These are phyloP conservation scores for Quercus ilex DNA, from an alignment of 306 rosid species.

Conservation along the genomic window DNA sequence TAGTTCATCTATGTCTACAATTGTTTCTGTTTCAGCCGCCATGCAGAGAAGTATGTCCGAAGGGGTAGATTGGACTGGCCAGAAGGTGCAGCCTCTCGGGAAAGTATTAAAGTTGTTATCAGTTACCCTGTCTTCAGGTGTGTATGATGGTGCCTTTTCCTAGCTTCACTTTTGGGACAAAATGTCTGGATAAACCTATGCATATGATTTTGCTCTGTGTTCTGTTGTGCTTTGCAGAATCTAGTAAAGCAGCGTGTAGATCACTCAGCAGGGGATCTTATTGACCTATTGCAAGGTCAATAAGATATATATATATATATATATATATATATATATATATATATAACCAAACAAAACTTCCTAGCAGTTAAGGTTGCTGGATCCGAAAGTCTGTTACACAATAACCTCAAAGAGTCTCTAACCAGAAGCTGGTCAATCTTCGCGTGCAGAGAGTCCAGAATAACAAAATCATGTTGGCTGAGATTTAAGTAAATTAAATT, in stretches of 20 bases:
- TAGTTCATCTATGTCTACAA: too few species aligned
- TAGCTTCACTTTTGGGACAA: neutral
- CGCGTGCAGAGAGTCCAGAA: too few species aligned
- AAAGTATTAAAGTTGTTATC: conserved; percentile 74
- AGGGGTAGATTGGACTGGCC: conserved; percentile 94
- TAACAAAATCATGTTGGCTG: too few species aligned
- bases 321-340: too few species aligned
- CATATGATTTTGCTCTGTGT: neutral
- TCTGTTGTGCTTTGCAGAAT: conserved; percentile 42
- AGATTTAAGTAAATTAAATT: too few species aligned
- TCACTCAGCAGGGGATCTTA: conserved; percentile 90
- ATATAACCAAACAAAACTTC: too few species aligned
- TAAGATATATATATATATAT: too few species aligned
- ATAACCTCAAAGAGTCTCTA: too few species aligned
- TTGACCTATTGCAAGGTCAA: conserved; percentile 76
- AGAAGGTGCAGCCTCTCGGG: conserved; percentile 76
- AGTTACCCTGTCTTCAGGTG: conserved; percentile 84
- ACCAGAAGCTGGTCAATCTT: too few species aligned
- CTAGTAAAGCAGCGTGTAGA: conserved; percentile 91
- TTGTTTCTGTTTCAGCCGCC: conserved; percentile 45
- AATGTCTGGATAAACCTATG: neutral
- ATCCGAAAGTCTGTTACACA: too few species aligned
- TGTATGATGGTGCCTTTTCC: neutral
- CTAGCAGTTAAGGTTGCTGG: too few species aligned
- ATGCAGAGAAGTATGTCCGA: conserved; percentile 80